phyloP scores from a whole-genome alignment of 2,329 filamentous ascomycete genomes.

The Lecanicillium sp. region DNA sequence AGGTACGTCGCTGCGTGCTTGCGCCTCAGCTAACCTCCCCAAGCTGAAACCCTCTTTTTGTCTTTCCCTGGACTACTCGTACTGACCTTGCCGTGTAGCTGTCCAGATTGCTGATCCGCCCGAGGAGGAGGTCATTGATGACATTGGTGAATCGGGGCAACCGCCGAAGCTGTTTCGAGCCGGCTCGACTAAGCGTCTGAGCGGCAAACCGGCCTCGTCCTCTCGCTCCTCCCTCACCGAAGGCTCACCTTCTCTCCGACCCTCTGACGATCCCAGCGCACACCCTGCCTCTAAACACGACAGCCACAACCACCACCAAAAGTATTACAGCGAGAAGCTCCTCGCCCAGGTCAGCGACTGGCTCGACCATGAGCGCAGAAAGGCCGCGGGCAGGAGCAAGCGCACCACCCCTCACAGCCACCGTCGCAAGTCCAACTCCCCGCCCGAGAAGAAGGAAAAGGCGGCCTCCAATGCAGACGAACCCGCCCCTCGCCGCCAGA shows the following conservation, averaged over 20 bases:
- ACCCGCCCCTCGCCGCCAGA: slow-evolving; percentile 16
- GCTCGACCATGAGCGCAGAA: slow-evolving; percentile 70
- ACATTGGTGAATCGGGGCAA: slow-evolving; percentile 22
- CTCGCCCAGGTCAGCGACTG: slow-evolving; percentile 73
- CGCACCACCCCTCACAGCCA: slow-evolving; percentile 24
- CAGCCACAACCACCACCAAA: slow-evolving; percentile 22
- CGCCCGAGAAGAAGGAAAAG: slow-evolving; percentile 12
- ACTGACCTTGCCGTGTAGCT: slow-evolving; percentile 22
- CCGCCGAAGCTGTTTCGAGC: slow-evolving; percentile 24
- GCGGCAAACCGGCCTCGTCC: slow-evolving; percentile 28
- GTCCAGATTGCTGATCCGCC: slow-evolving; percentile 52
- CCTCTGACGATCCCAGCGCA: slow-evolving; percentile 18
- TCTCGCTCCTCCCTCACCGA: slow-evolving; percentile 38
- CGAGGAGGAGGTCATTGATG: slow-evolving; percentile 20
- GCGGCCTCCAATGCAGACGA: slow-evolving; percentile 14
- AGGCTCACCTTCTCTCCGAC: slow-evolving; percentile 17
- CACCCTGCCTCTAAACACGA: slow-evolving; percentile 12
- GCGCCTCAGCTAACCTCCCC: slow-evolving; percentile 4
- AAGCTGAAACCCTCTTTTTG: no score
- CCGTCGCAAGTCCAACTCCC: slow-evolving; percentile 35
- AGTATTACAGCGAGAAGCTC: slow-evolving; percentile 46
- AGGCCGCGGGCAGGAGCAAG: slow-evolving; percentile 45
- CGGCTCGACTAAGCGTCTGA: slow-evolving; percentile 23
- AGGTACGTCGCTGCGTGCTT: slow-evolving; percentile 27
- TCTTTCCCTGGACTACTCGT: no score